Percentiles rank a stretch among this genome's conserved stretches.
These are phyloP conservation scores for Camelina neglecta DNA, from an alignment of 345 rosid genomes.

Conservation along the genomic window DNA sequence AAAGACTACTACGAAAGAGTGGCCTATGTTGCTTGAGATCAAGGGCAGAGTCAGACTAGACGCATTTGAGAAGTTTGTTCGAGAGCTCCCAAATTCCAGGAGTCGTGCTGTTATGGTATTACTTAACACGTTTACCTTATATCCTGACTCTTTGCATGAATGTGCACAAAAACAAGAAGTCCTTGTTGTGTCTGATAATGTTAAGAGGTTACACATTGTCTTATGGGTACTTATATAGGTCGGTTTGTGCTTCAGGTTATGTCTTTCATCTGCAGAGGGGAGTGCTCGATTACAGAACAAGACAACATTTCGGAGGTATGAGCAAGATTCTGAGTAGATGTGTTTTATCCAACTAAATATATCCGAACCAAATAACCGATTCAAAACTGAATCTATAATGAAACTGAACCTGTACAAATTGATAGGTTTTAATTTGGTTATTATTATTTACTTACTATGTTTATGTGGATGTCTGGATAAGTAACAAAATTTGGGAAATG, in stretches of 20 bases:
- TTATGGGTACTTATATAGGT: conserved; percentile 10
- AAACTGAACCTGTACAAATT: neutral
- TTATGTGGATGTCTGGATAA: neutral
- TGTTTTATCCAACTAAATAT: neutral
- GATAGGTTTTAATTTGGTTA: neutral
- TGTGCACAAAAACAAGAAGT: neutral
- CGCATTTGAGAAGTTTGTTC: conserved; percentile 93
- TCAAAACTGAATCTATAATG: neutral
- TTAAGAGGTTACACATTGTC: conserved; percentile 26
- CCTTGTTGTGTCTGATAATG: neutral
- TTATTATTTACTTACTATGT: neutral
- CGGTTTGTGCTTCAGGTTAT: conserved; percentile 54
- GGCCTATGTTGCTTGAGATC: conserved; percentile 70
- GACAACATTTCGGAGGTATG: conserved; percentile 66
- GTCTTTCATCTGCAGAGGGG: conserved; percentile 64
- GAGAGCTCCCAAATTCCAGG: conserved; percentile 83
- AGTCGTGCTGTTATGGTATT: conserved; percentile 96
- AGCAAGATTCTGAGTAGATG: neutral
- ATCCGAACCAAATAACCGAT: neutral
- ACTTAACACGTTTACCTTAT: conserved; percentile 45
- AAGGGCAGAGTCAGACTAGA: conserved; percentile 91
- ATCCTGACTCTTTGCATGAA: neutral
- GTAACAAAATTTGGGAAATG: conserved; percentile 5
- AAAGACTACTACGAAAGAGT: conserved; percentile 60
- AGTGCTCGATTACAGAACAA: conserved; percentile 55